Evolutionary conservation across 1,284 basidiomycete species (phyloP), one percentile per base, ranked within the genome.

Genomic region (Gomphus bonarii): DNA sequence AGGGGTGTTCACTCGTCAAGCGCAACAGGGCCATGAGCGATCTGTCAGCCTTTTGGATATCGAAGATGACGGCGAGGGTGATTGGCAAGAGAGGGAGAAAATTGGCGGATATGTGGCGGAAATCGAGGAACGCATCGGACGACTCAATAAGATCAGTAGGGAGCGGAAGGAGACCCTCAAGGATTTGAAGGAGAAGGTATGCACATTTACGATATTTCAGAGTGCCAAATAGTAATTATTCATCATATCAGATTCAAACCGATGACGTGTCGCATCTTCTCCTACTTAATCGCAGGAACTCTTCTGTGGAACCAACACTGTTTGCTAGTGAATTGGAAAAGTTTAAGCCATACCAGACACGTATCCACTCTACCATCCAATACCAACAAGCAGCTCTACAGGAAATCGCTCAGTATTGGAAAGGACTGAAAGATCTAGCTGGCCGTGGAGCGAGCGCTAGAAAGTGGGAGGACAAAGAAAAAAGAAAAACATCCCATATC

Each of bases 261-360:
- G 97, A 99, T 70, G 97, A 99, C 65, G 95, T 99, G 9, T 98
- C 95, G 0, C 93, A 97, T 67, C 76, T 97, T 0, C 80, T 99
- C 0, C 81, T 99, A 1, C 80, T 98, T 54, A 97, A 97, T 67
- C 84, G 92, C 14, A 86, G 94, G 16, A 88, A 92, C 60, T 80
- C 82, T 28, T 83, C 84, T 40, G 86, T 90, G 3, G 93, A 98
- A 63, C 85, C 89, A 0, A 80, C 90, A 1, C 76, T 98, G 16
- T 98, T 98, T 65, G 90, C 92, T 0, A 80, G 85, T 6, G 95
- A 98, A 69, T 80, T 98, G 16, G 95, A 97, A 69, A 98, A 98
- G 71, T 98, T 97, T 75, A 79, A 82, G 22, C 91, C 94, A 1
- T 94, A 91, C 66, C 93, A 97, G 68, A 82, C 87, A 50, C 81